phyloP scores from a whole-genome alignment of 2,329 filamentous ascomycete genomes.

The Cladophialophora carrionii region DNA sequence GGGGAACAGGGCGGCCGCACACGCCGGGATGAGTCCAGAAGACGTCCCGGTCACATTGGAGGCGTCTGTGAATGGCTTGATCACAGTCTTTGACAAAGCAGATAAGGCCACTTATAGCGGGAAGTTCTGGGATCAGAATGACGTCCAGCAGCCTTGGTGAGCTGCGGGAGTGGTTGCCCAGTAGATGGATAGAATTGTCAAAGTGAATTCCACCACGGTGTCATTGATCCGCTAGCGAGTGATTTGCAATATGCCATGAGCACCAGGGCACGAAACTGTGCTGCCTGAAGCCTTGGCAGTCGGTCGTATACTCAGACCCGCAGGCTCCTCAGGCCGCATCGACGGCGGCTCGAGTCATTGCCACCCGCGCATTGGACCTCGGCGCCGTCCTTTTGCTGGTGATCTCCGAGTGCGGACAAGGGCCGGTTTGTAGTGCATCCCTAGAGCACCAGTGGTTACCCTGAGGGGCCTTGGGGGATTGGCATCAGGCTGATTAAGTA shows the following conservation, averaged over 20 bases:
- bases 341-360: background rate
- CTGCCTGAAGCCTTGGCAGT: conserved; percentile 6
- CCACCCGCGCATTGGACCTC: background rate
- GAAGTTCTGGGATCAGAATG: conserved; percentile 30
- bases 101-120: conserved; percentile 29
- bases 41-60: conserved; percentile 28
- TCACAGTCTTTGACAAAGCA: conserved; percentile 28
- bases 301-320: background rate
- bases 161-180: no score
- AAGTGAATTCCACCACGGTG: background rate
- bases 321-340: background rate
- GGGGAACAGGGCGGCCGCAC: conserved; percentile 21
- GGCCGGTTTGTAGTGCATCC: background rate
- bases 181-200: conserved; percentile 4
- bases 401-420: background rate
- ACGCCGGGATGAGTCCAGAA: conserved; percentile 19
- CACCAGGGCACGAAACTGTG: background rate
- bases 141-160: conserved; percentile 28
- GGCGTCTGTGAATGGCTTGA: conserved; percentile 28
- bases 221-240: background rate
- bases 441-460: no score
- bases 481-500: background rate
- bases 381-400: background rate
- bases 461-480: background rate
- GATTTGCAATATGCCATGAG: background rate